Percentiles rank a stretch among this genome's conserved stretches.
Evolutionary conservation across 1,139 yeast species (phyloP).

Genomic region (Candida sanyaensis): DNA sequence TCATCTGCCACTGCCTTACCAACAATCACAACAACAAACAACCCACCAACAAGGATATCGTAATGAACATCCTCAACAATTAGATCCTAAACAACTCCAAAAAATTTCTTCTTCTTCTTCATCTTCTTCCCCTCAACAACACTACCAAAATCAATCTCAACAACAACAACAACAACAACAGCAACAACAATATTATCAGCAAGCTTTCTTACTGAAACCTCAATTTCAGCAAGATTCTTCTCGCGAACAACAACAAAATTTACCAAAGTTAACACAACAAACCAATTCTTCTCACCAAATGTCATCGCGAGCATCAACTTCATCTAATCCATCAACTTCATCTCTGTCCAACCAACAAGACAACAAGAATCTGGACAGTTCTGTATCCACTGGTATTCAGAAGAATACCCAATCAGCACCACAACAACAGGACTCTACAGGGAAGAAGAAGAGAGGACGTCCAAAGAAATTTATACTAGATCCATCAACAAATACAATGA

Average conservation of each 20-base stretch:
- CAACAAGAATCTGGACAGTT: conserved; percentile 10
- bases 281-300: conserved; percentile 7
- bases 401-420: conserved; percentile 12
- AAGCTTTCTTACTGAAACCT: conserved; percentile 8
- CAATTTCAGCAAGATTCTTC: conserved; percentile 16
- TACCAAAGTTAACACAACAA: neutral
- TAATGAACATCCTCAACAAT: conserved; percentile 15
- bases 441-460: conserved; percentile 46
- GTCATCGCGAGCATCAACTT: conserved; percentile 5
- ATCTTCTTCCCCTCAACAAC: conserved; percentile 14
- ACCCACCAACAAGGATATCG: conserved; percentile 10
- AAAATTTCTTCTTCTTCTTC: conserved; percentile 14
- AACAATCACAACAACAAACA: conserved; percentile 11
- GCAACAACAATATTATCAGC: conserved; percentile 19
- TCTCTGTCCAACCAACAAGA: conserved; percentile 1
- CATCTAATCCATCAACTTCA: neutral
- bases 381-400: conserved; percentile 14
- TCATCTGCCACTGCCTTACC: conserved; percentile 12
- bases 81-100: conserved; percentile 16
- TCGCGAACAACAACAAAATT: conserved; percentile 11
- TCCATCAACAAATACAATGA: conserved; percentile 42
- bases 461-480: conserved; percentile 47
- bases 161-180: too few relatives aligned
- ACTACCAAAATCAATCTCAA: conserved; percentile 7
- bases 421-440: conserved; percentile 14